Evolutionary conservation across 1,284 basidiomycete genomes (phyloP).

Genomic region (Ganoderma lucidum): DNA sequence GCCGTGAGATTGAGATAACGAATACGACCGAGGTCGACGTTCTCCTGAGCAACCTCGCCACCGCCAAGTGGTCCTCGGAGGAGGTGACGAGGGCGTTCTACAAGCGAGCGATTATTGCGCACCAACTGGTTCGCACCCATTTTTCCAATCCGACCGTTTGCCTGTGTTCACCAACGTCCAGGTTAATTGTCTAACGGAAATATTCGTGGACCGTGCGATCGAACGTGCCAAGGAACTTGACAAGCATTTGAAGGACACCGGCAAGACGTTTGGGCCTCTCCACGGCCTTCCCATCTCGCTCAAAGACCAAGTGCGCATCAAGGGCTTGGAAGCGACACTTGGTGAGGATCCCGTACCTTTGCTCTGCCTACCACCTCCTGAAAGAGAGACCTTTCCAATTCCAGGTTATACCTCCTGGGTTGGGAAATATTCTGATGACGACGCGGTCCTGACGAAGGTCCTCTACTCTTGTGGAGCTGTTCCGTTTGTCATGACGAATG

Average conservation of each 20-base stretch:
- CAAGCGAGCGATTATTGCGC: slow-evolving; percentile 66
- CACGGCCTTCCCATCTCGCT: slow-evolving; percentile 63
- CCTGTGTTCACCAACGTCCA: slow-evolving; percentile 23
- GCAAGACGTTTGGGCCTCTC: slow-evolving; percentile 54
- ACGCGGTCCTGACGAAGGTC: slow-evolving; percentile 32
- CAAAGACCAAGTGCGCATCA: slow-evolving; percentile 67
- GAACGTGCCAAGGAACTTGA: slow-evolving; percentile 55
- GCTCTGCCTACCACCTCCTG: not conserved
- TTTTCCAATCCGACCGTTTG: not conserved
- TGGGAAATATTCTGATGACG: slow-evolving; percentile 32
- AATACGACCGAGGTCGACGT: slow-evolving; percentile 49
- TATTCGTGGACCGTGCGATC: slow-evolving; percentile 56
- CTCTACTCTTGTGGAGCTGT: slow-evolving; percentile 53
- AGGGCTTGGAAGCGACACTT: slow-evolving; percentile 66
- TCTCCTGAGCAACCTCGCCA: slow-evolving; percentile 50
- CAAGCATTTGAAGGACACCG: slow-evolving; percentile 48
- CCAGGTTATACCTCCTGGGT: slow-evolving; percentile 40
- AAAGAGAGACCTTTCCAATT: no score
- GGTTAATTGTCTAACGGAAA: slow-evolving; percentile 61
- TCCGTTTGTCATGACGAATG: slow-evolving; percentile 77
- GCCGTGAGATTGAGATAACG: slow-evolving; percentile 58
- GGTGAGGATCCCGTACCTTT: slow-evolving; percentile 45
- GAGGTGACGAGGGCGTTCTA: slow-evolving; percentile 64
- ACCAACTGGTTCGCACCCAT: slow-evolving; percentile 57
- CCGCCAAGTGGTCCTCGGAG: slow-evolving; percentile 50